Evolutionary conservation across 352 stramenopile species (phyloP).

Genomic region (Phytophthora pistaciae): DNA sequence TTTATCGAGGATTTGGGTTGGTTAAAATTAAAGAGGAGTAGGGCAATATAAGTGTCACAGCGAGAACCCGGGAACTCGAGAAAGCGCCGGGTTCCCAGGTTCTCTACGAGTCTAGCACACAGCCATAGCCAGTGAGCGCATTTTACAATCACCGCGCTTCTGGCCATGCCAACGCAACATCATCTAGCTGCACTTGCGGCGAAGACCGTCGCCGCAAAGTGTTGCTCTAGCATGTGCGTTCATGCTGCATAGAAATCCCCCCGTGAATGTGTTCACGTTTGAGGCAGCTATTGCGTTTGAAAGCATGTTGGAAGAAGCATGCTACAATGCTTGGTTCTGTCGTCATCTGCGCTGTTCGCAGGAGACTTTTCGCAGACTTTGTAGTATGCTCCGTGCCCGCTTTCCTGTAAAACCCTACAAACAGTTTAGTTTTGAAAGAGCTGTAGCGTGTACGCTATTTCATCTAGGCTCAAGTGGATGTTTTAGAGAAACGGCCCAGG

Average conservation of each 20-base stretch:
- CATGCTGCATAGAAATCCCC: constrained; percentile 15
- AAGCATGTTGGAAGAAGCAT: constrained; percentile 4
- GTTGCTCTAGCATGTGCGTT: constrained; percentile 11
- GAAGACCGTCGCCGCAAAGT: constrained; percentile 1
- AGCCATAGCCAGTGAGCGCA: constrained; percentile 1
- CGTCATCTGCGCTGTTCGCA: constrained; percentile 23
- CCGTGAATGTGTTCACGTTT: constrained; percentile 13
- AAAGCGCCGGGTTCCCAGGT: neutral
- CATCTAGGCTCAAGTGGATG: too few relatives aligned
- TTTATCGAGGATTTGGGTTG: neutral
- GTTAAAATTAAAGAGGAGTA: neutral
- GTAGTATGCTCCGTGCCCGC: constrained; percentile 6
- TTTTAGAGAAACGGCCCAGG: too few relatives aligned
- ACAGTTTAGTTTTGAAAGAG: constrained; percentile 17
- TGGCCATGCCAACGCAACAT: neutral
- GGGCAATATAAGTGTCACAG: constrained; percentile 1
- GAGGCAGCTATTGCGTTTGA: constrained; percentile 11
- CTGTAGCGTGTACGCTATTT: neutral
- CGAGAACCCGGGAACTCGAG: neutral
- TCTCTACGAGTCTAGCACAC: neutral
- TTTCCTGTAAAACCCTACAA: constrained; percentile 18
- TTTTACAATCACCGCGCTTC: constrained; percentile 1
- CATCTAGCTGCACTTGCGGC: neutral
- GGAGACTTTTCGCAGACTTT: constrained; percentile 15
- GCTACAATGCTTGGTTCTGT: constrained; percentile 19